phyloP scores from a whole-genome alignment of 1,139 yeast species.

The Protomyces gravidus region DNA sequence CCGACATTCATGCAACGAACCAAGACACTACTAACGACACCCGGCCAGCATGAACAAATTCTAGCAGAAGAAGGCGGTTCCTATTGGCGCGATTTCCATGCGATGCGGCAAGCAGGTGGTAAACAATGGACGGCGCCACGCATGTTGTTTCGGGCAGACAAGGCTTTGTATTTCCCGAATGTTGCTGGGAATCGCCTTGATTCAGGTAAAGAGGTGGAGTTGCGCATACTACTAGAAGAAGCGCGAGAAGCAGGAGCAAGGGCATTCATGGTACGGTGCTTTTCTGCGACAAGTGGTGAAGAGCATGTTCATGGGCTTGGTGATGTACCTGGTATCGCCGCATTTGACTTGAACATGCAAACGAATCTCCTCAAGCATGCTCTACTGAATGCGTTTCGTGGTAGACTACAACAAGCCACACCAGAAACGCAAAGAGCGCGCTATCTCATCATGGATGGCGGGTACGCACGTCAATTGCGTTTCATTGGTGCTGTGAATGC shows the following conservation, averaged over 20 bases:
- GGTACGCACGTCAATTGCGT: slow-evolving; percentile 9
- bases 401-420: slow-evolving; percentile 48
- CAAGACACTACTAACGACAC: slow-evolving; percentile 14
- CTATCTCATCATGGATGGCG: slow-evolving; percentile 59
- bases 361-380: slow-evolving; percentile 66
- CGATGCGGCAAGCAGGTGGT: slow-evolving; percentile 27
- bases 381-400: slow-evolving; percentile 49
- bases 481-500: slow-evolving; percentile 62
- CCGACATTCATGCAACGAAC: slow-evolving; percentile 20
- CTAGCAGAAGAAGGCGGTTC: slow-evolving; percentile 27
- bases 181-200: slow-evolving; percentile 57
- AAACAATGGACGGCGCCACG: slow-evolving; percentile 31
- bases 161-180: slow-evolving; percentile 81
- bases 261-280: slow-evolving; percentile 51
- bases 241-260: slow-evolving; percentile 49
- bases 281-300: slow-evolving; percentile 28
- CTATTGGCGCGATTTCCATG: slow-evolving; percentile 31
- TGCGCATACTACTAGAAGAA: background rate
- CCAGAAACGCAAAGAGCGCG: slow-evolving; percentile 49
- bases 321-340: slow-evolving; percentile 34
- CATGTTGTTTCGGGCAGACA: slow-evolving; percentile 36
- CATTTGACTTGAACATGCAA: slow-evolving; percentile 69
- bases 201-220: background rate
- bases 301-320: slow-evolving; percentile 22
- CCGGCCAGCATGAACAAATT: slow-evolving; percentile 20